Evolutionary conservation across 75 land plant species (phyloP), one percentile per base, ranked within the genome.

Genomic region (Isoetes taiwanensis): DNA sequence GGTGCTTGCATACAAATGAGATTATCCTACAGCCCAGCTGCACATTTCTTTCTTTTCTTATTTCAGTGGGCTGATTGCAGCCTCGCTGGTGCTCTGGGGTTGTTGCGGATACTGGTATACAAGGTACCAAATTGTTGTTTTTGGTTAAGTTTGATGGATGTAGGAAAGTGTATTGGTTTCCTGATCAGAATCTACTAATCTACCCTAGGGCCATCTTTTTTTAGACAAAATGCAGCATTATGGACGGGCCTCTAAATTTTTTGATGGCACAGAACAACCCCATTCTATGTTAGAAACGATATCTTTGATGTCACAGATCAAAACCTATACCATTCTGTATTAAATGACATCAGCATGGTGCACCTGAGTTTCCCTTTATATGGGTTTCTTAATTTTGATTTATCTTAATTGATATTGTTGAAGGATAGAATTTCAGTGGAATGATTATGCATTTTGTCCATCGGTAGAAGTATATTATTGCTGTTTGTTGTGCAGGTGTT

Each of bases 1-100:
- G 88, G 88, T 26, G 77, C 79, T 30, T 71, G 70, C 39, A 30
- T 83, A 20, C 88, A 86, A 58, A 80, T 86, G 88, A 83, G 75
- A 59, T 61, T 83, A 32, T 59, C 72, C 41, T 80, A 70, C 59
- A 75, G 84, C 65, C 79, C 82, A 11, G 57, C 86, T 17, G 80
- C 90, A 1, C 78, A 79, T 14, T 33, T 87, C 23, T 55, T 84
- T 37, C 57, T 80, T 11, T 76, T 52, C 54, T 39, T 83, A 30
- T 66, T 84, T 26, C 74, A 77, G 38, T 87, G 84, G 89, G 59
- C 86, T 72, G 82, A 87, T 41, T 84, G 63, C 43, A 78, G 60
- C 27, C 61, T 87, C 8, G 66, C 84, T 1, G 78, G 74, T 54
- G 79, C 64, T 57, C 63, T 84, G 23, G 94, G 89, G 30, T 80